Base-by-base conservation (phyloP, 2,329 filamentous ascomycete genomes). In the Acephala macrosclerotiorum region DNA sequence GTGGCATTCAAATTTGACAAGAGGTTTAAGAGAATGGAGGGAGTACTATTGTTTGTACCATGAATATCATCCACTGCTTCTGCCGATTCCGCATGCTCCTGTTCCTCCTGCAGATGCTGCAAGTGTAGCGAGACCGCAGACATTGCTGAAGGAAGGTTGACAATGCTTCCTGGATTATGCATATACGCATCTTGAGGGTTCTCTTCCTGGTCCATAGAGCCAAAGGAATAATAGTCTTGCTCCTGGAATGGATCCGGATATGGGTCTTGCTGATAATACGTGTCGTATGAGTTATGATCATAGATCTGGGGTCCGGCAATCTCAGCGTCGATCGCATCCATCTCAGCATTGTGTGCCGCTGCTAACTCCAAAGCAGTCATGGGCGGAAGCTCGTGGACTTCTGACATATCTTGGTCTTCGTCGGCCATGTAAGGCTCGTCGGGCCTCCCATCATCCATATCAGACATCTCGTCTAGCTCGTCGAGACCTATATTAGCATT, bases 401-500 rank as follows among this genome's bases (percentile, higher is more conserved):
- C 74, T 14, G 72, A 72, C 74, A 75, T 75, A 49, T 75, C 72
- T 61, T 69, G 70, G 60, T 75, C 73, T 56, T 73, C 72, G 49
- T 75, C 72, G 38, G 55, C 63, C 51, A 63, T 56, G n/a, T 66
- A 58, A 9, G 57, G 59, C 8, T 56, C 42, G 1, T 67, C 66
- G 26, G 56, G 40, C 38, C 59, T 59, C n/a, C 66, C 58, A 18
- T 68, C 58, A 18, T 68, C 69, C 42, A 60, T 49, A 20, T 66
- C 64, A n/a, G 64, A 42, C 56, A 63, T 65, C 7, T 67, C 67
- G 49, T 66, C 62, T 25, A 33, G 29, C 22, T 47, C 57, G 20
- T 68, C 67, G 20, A 66, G 49, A 29, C 61, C 68, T 63, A 69
- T 68, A 61, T 63, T 66, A 47, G 64, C 47, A 51, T 51, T 60